Conservation (phyloP, 768 basidiomycete species). For the Epithele typhae region DNA sequence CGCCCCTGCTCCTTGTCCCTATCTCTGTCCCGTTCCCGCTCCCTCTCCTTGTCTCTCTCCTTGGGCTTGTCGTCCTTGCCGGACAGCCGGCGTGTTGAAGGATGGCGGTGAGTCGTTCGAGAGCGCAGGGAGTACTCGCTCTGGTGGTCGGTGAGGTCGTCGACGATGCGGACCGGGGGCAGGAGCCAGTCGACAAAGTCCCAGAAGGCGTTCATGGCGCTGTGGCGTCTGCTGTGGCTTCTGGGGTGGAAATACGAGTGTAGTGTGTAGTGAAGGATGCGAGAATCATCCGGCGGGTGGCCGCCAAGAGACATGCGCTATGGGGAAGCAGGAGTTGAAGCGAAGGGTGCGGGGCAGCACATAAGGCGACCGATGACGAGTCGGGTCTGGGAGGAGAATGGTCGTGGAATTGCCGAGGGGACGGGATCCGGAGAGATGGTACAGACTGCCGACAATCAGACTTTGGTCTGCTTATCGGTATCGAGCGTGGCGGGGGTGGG, state of each 20-base stretch:
- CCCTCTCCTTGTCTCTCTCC: constrained; percentile 6
- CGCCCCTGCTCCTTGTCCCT: constrained; percentile 6
- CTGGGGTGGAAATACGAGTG: background rate
- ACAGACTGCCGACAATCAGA: no score
- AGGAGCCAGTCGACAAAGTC: constrained; percentile 27
- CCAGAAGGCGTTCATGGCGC: constrained; percentile 26
- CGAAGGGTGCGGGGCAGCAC: background rate
- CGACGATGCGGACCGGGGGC: constrained; percentile 25
- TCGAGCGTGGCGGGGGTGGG: no score
- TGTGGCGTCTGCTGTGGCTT: constrained; percentile 1
- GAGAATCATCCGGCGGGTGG: constrained; percentile 13
- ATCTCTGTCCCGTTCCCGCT: constrained; percentile 1
- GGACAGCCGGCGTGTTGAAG: constrained; percentile 8
- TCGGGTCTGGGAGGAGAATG: background rate
- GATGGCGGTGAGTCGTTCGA: constrained; percentile 11
- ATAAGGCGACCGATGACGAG: background rate
- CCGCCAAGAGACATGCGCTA: constrained; percentile 16
- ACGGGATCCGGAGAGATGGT: background rate
- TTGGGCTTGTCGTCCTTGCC: constrained; percentile 4
- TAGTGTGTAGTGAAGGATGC: background rate
- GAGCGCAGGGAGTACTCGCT: constrained; percentile 15
- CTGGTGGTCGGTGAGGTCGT: constrained; percentile 22
- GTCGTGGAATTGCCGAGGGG: constrained; percentile 1
- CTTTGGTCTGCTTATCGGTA: no score
- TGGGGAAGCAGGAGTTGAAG: constrained; percentile 1